Evolutionary conservation across 208 protist species (phyloP).

Genomic region (Tetramitus jugosus): DNA sequence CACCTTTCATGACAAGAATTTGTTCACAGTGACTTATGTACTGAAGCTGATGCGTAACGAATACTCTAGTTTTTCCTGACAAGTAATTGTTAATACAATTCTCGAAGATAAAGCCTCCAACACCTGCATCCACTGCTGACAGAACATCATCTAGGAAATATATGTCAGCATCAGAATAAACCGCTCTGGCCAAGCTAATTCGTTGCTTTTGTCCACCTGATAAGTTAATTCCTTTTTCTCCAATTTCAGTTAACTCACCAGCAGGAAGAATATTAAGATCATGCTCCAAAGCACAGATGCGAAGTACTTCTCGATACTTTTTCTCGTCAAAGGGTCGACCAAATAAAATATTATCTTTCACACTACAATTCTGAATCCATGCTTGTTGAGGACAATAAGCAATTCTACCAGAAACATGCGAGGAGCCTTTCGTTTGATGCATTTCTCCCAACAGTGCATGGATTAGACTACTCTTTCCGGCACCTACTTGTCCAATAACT

Average conservation of each 20-base stretch:
- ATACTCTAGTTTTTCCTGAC: slow-evolving; percentile 62
- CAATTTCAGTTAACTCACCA: slow-evolving; percentile 73
- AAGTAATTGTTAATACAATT: not conserved
- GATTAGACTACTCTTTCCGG: slow-evolving; percentile 67
- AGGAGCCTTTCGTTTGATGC: slow-evolving; percentile 37
- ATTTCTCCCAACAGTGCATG: slow-evolving; percentile 65
- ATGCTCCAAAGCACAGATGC: slow-evolving; percentile 55
- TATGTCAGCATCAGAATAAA: slow-evolving; percentile 43
- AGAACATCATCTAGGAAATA: slow-evolving; percentile 81
- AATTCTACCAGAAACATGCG: slow-evolving; percentile 30
- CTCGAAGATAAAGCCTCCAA: slow-evolving; percentile 54
- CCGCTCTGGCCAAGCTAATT: slow-evolving; percentile 45
- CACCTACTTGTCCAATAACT: slow-evolving; percentile 60
- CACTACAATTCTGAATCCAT: slow-evolving; percentile 48
- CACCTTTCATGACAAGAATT: slow-evolving; percentile 67
- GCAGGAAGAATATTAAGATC: slow-evolving; percentile 65
- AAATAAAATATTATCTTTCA: slow-evolving; percentile 82
- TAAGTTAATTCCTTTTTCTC: slow-evolving; percentile 67
- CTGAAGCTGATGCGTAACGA: slow-evolving; percentile 88
- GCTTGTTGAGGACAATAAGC: slow-evolving; percentile 77
- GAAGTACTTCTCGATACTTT: slow-evolving; percentile 45
- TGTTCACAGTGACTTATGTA: slow-evolving; percentile 59
- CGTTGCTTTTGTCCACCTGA: slow-evolving; percentile 53
- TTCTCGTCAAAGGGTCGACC: slow-evolving; percentile 48
- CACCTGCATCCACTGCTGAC: slow-evolving; percentile 75